phyloP scores from a whole-genome alignment of 192 early-diverging fungal species.

The Coemansia asiatica region DNA sequence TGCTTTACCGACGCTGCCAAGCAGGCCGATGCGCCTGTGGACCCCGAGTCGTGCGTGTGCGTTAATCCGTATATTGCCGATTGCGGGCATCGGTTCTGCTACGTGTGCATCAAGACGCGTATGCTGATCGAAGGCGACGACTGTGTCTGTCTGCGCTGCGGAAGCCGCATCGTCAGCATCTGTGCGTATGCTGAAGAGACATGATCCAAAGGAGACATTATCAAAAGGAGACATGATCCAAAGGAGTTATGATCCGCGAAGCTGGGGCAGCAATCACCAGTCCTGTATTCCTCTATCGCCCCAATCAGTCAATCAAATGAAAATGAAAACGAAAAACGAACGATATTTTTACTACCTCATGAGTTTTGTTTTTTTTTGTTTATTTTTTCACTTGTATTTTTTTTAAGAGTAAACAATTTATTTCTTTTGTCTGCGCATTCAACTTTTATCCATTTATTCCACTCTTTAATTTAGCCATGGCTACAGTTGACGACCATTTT shows the following conservation, averaged over 20 bases:
- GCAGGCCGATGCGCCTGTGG: neutral
- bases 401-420: neutral
- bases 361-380: no score
- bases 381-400: neutral
- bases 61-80: slow-evolving; percentile 74
- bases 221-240: no score
- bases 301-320: no score
- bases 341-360: no score
- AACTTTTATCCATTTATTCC: neutral
- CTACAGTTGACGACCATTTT: slow-evolving; percentile 35
- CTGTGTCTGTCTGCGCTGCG: slow-evolving; percentile 80
- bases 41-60: slow-evolving; percentile 36
- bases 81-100: slow-evolving; percentile 88
- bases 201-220: no score
- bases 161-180: slow-evolving; percentile 63
- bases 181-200: slow-evolving; percentile 19
- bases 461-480: slow-evolving; percentile 15
- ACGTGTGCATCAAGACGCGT: slow-evolving; percentile 82
- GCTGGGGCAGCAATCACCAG: neutral
- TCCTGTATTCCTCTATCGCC: no score
- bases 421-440: slow-evolving; percentile 5
- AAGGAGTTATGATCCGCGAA: neutral
- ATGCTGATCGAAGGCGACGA: slow-evolving; percentile 70
- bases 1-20: slow-evolving; percentile 48
- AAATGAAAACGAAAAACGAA: no score